phyloP scores from a whole-genome alignment of 192 early-diverging fungal species.

The Backusella mclennaniae region DNA sequence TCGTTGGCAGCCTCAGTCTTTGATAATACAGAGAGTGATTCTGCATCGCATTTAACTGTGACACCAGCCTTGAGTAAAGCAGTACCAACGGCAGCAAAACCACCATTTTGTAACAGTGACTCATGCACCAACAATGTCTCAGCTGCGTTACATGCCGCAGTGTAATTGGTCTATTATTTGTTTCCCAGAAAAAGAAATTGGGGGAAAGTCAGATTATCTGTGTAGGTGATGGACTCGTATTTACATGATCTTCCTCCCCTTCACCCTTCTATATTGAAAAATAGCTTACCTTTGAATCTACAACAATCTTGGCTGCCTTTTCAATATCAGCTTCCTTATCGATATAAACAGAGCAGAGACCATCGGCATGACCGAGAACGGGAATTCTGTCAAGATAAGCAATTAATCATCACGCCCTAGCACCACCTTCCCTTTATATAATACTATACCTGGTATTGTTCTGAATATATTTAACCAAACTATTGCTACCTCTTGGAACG shows the following conservation, averaged over 20 bases:
- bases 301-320: slow-evolving; percentile 76
- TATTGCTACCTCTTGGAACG: slow-evolving; percentile 92
- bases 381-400: slow-evolving; percentile 71
- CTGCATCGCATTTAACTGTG: slow-evolving; percentile 57
- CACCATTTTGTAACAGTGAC: slow-evolving; percentile 36
- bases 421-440: background rate
- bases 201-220: background rate
- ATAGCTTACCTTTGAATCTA: slow-evolving; percentile 81
- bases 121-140: slow-evolving; percentile 91
- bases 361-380: slow-evolving; percentile 99
- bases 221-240: background rate
- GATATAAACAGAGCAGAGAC: slow-evolving; percentile 90
- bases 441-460: slow-evolving; percentile 74
- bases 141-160: slow-evolving; percentile 94
- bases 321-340: slow-evolving; percentile 78
- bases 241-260: background rate
- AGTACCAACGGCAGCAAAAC: slow-evolving; percentile 53
- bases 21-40: slow-evolving; percentile 41
- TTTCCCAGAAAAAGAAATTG: background rate
- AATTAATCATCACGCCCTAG: background rate
- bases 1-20: slow-evolving; percentile 10
- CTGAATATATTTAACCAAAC: slow-evolving; percentile 89
- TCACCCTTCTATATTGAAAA: background rate
- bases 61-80: slow-evolving; percentile 63
- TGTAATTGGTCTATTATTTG: slow-evolving; percentile 68